Evolutionary conservation across 1,284 basidiomycete species (phyloP).

Genomic region (Mrakiaceae sp.): DNA sequence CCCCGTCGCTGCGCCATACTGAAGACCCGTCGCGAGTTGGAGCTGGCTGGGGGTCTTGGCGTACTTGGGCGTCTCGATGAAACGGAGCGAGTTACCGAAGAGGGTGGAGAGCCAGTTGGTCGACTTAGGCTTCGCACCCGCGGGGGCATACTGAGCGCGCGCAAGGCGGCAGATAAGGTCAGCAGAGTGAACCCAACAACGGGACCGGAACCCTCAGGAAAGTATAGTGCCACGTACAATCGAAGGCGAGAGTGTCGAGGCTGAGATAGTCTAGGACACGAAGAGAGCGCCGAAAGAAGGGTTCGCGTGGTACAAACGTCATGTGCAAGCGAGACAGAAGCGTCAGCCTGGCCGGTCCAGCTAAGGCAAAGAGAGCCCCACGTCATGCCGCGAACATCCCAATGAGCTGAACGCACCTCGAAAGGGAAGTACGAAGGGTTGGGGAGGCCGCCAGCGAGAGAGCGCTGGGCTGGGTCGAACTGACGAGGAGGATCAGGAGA

Average conservation of each 20-base stretch:
- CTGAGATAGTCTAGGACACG: slow-evolving; percentile 36
- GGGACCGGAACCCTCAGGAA: too few relatives aligned
- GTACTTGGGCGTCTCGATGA: slow-evolving; percentile 51
- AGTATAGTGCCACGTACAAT: slow-evolving; percentile 15
- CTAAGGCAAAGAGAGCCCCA: too few relatives aligned
- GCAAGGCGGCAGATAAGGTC: slow-evolving; percentile 24
- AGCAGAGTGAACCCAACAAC: too few relatives aligned
- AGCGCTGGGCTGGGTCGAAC: background rate
- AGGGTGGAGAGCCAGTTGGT: slow-evolving; percentile 53
- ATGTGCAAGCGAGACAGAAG: too few relatives aligned
- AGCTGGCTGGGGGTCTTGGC: slow-evolving; percentile 34
- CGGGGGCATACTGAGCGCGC: slow-evolving; percentile 24
- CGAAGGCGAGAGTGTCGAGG: slow-evolving; percentile 37
- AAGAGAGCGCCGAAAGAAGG: too few relatives aligned
- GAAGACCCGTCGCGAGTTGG: slow-evolving; percentile 55
- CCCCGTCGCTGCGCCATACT: slow-evolving; percentile 48
- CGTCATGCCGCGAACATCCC: too few relatives aligned
- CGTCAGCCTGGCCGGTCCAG: too few relatives aligned
- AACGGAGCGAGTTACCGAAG: slow-evolving; percentile 38
- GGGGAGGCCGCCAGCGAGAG: slow-evolving; percentile 28
- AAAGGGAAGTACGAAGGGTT: slow-evolving; percentile 47
- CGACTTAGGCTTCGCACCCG: background rate
- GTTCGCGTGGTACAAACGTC: too few relatives aligned
- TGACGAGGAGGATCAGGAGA: background rate
- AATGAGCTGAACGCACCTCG: slow-evolving; percentile 22